Conservation (phyloP, 2,329 filamentous ascomycete species). For the Cladophialophora immunda region DNA sequence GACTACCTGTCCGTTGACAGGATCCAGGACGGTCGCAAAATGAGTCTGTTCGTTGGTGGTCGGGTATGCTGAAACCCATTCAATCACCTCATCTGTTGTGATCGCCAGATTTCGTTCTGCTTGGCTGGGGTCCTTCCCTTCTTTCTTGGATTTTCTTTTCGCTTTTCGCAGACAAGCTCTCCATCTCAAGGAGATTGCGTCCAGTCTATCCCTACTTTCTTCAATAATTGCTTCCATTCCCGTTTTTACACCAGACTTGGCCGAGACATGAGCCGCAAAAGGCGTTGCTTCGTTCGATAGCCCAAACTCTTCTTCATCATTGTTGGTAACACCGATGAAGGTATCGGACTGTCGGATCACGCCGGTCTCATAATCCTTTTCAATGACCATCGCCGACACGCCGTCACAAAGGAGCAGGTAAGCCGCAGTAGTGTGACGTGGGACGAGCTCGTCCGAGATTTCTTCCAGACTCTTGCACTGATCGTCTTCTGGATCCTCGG, state of each 20-base stretch:
- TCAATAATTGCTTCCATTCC: constrained; percentile 38
- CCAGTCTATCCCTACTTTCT: constrained; percentile 34
- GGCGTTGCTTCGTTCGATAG: constrained; percentile 35
- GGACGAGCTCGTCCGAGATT: constrained; percentile 42
- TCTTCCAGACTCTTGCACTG: constrained; percentile 36
- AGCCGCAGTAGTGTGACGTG: constrained; percentile 60
- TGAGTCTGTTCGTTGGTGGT: constrained; percentile 67
- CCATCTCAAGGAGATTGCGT: constrained; percentile 36
- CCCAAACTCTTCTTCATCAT: constrained; percentile 52
- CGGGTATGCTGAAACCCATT: constrained; percentile 62
- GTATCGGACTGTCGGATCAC: constrained; percentile 54
- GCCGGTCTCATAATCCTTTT: constrained; percentile 63
- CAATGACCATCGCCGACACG: constrained; percentile 57
- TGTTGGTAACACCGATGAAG: constrained; percentile 67
- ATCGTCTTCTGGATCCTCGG: constrained; percentile 20
- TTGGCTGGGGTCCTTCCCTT: constrained; percentile 20
- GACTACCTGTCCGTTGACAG: constrained; percentile 55
- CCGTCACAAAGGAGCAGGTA: constrained; percentile 67
- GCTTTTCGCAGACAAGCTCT: constrained; percentile 24
- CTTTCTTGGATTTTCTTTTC: constrained; percentile 18
- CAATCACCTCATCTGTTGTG: constrained; percentile 49
- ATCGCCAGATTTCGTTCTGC: constrained; percentile 42
- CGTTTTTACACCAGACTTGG: constrained; percentile 23
- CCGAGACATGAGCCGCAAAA: constrained; percentile 17
- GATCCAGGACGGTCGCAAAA: constrained; percentile 67